phyloP scores from a whole-genome alignment of 768 basidiomycete genomes.

The Russula ochroleuca region DNA sequence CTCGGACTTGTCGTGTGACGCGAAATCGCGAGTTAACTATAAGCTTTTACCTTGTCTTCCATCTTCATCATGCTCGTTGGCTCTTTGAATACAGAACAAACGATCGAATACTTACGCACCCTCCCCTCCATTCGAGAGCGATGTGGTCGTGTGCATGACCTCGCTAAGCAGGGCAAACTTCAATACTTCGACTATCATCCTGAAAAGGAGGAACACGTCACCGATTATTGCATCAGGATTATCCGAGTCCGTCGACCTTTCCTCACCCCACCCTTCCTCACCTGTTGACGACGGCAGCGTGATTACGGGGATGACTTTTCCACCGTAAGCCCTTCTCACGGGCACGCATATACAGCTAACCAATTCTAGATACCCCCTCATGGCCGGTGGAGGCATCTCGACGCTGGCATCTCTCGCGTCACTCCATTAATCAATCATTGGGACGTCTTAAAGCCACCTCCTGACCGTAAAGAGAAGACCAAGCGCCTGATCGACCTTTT shows the following conservation, averaged over 20 bases:
- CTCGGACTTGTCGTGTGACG: constrained; percentile 1
- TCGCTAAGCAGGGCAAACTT: constrained; percentile 69
- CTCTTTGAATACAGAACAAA: constrained; percentile 32
- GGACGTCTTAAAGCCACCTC: constrained; percentile 40
- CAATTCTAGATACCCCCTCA: constrained; percentile 71
- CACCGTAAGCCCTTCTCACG: constrained; percentile 42
- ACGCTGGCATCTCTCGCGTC: constrained; percentile 62
- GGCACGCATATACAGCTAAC: background rate
- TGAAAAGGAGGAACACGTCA: constrained; percentile 63
- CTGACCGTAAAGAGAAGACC: constrained; percentile 55
- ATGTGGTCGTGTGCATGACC: constrained; percentile 70
- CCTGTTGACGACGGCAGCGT: constrained; percentile 43
- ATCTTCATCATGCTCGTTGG: constrained; percentile 27
- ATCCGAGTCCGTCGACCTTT: constrained; percentile 56
- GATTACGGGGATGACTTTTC: constrained; percentile 72
- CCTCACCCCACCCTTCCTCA: background rate
- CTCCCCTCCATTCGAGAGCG: constrained; percentile 87
- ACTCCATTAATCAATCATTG: constrained; percentile 55
- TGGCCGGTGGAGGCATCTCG: constrained; percentile 87
- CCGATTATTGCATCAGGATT: constrained; percentile 68
- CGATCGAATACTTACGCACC: constrained; percentile 71
- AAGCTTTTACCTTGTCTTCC: constrained; percentile 24
- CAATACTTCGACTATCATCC: constrained; percentile 86
- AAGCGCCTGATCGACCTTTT: constrained; percentile 85
- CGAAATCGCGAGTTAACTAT: constrained; percentile 6